Evolutionary conservation across 2,329 filamentous ascomycete species (phyloP), one percentile per base, ranked within the genome.

Genomic region (Colletotrichum caudatum): DNA sequence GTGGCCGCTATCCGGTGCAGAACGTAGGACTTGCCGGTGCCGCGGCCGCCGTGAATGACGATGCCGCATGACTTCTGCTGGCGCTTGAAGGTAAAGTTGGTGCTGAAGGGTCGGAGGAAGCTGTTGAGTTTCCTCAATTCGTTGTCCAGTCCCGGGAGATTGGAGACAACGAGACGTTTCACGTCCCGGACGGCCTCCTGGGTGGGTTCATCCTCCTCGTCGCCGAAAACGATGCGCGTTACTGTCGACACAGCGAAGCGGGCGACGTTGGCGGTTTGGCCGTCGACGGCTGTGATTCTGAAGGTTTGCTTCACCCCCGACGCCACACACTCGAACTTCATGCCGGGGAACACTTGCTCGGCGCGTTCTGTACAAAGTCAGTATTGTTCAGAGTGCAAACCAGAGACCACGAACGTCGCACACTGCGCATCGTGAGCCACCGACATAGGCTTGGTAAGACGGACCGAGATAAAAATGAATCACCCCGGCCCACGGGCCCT

Each of bases 1-100:
- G 90, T 89, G 8, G 84, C 86, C 11, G 90, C 88, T 26, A 98
- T 85, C 41, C 89, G 88, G 20, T 91, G 80, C 1, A 98, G 83
- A 0, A 98, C 84, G 74, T 92, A 86, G 0, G 90, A 92, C 82
- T 98, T 98, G 33, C 95, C 95, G 0, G 93, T 97, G 14, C 95
- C 95, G 73, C 90, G 89, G 23, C 93, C 91, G 18, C 95, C 95
- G 78, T 97, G 91, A 5, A 98, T 84, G 33, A 96, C 86, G 46
- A 96, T 87, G 0, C 90, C 90, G 64, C 88, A 86, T 1, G 87
- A 82, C 75, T 77, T 80, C 39, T 77, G 75, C 74, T 82, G 76
- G 67, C 76, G 69, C 66, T 77, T 71, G 54, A 77, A 61, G 69
- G 76, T 75, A 48, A 80, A 80, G 1, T 76, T 77, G 0, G 79